Conservation (phyloP, 768 basidiomycete species). For the Naganishia vishniacii region DNA sequence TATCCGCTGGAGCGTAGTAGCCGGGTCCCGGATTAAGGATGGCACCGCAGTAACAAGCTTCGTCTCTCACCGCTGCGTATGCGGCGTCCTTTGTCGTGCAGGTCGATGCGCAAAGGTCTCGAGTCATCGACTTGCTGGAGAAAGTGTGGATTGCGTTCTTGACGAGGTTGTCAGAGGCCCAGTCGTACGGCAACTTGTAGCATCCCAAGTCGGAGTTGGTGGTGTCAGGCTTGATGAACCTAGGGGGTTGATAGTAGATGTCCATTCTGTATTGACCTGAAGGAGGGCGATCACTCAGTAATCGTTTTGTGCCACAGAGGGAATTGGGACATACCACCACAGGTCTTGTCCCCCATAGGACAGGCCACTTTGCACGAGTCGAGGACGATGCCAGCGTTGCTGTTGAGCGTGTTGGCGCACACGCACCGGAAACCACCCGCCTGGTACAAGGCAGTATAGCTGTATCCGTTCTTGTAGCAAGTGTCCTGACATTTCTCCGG, state of each 20-base stretch:
- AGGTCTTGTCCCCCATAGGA: slow-evolving; percentile 22
- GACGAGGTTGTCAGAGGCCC: slow-evolving; percentile 7
- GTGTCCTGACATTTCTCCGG: slow-evolving; percentile 27
- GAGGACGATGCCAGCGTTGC: background rate
- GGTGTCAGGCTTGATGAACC: slow-evolving; percentile 1
- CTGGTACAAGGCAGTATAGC: slow-evolving; percentile 27
- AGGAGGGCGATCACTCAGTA: background rate
- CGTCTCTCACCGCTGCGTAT: slow-evolving; percentile 35
- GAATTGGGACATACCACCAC: slow-evolving; percentile 29
- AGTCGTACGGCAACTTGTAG: slow-evolving; percentile 11
- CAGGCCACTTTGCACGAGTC: slow-evolving; percentile 28
- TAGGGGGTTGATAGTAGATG: background rate
- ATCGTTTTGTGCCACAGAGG: slow-evolving; percentile 24
- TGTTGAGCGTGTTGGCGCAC: background rate
- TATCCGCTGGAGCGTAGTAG: slow-evolving; percentile 20
- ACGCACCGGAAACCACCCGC: background rate
- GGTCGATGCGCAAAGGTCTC: slow-evolving; percentile 21
- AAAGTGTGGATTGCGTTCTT: slow-evolving; percentile 30
- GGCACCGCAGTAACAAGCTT: slow-evolving; percentile 27
- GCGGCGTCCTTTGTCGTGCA: slow-evolving; percentile 33
- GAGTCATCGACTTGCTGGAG: slow-evolving; percentile 24
- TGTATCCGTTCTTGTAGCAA: slow-evolving; percentile 26
- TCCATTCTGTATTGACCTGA: slow-evolving; percentile 10
- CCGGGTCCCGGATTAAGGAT: slow-evolving; percentile 22
- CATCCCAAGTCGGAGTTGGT: slow-evolving; percentile 8